These are phyloP conservation scores for Trametes cubensis DNA, from an alignment of 768 basidiomycete genomes.

Conservation along the genomic window DNA sequence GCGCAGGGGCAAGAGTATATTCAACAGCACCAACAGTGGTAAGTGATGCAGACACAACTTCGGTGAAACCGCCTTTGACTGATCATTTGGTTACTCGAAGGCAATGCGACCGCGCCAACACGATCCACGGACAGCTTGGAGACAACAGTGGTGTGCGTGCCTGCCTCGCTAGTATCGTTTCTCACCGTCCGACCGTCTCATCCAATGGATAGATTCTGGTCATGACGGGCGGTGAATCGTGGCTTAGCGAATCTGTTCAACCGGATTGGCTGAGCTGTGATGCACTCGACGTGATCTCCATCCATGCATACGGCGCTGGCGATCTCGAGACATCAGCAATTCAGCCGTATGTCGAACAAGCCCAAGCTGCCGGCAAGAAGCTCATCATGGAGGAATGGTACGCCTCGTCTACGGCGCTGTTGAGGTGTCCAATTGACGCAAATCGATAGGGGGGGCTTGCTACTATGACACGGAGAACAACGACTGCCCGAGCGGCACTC, in stretches of 20 bases:
- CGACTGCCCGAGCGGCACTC: conserved; percentile 32
- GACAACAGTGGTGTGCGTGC: conserved; percentile 29
- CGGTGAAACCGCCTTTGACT: too few species aligned
- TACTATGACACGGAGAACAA: conserved; percentile 34
- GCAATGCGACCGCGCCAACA: conserved; percentile 36
- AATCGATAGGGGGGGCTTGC: conserved; percentile 31
- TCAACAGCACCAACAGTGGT: conserved; percentile 30
- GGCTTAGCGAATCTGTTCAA: conserved; percentile 34
- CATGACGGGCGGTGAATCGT: conserved; percentile 36
- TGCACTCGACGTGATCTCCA: conserved; percentile 40
- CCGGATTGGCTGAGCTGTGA: conserved; percentile 29
- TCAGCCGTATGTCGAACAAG: conserved; percentile 35
- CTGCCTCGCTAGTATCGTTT: too few species aligned
- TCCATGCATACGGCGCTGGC: conserved; percentile 41
- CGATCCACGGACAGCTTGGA: conserved; percentile 30
- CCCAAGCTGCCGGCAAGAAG: conserved; percentile 39
- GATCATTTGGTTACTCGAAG: conserved; percentile 1
- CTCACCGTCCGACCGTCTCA: too few species aligned
- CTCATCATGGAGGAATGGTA: conserved; percentile 43
- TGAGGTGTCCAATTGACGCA: not conserved
- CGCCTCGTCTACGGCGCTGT: not conserved
- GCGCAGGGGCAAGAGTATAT: conserved; percentile 32
- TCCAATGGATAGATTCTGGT: conserved; percentile 30
- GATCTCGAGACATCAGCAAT: conserved; percentile 33
- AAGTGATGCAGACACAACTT: not conserved